Conservation (phyloP, 345 rosid genomes). For the Gossypium ekmanianum region DNA sequence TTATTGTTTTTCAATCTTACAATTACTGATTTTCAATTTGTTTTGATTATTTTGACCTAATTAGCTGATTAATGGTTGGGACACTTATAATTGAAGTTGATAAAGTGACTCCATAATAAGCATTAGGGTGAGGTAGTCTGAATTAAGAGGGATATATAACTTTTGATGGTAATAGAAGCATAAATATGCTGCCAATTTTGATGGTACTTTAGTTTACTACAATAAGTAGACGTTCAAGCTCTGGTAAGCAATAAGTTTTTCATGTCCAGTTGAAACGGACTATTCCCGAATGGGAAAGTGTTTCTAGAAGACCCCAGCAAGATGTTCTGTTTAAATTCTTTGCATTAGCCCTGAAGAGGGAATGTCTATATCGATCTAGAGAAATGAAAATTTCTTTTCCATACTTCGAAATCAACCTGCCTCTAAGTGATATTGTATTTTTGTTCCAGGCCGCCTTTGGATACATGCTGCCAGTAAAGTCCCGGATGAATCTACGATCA, state of each 20-base stretch:
- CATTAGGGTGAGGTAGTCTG: neutral
- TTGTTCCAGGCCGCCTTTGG: constrained; percentile 76
- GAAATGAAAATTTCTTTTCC: neutral
- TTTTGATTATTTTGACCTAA: constrained; percentile 1
- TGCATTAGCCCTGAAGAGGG: neutral
- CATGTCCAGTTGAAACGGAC: neutral
- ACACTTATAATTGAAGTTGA: neutral
- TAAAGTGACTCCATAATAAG: neutral
- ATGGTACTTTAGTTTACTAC: neutral
- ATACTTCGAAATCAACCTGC: neutral
- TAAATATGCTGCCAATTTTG: neutral
- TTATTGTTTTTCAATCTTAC: neutral
- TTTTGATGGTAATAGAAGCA: neutral
- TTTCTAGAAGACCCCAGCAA: neutral
- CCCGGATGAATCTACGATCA: constrained; percentile 80
- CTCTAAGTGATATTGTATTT: neutral
- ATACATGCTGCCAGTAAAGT: constrained; percentile 90
- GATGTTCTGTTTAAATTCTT: neutral
- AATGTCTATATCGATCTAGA: neutral
- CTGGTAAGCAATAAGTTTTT: neutral
- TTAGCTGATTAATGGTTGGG: neutral
- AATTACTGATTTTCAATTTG: neutral
- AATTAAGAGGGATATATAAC: neutral
- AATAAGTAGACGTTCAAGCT: neutral
- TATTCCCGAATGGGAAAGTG: neutral